These are phyloP conservation scores for Nannizziopsis arthrosporioides DNA, from an alignment of 2,329 filamentous ascomycete genomes.

Conservation along the genomic window DNA sequence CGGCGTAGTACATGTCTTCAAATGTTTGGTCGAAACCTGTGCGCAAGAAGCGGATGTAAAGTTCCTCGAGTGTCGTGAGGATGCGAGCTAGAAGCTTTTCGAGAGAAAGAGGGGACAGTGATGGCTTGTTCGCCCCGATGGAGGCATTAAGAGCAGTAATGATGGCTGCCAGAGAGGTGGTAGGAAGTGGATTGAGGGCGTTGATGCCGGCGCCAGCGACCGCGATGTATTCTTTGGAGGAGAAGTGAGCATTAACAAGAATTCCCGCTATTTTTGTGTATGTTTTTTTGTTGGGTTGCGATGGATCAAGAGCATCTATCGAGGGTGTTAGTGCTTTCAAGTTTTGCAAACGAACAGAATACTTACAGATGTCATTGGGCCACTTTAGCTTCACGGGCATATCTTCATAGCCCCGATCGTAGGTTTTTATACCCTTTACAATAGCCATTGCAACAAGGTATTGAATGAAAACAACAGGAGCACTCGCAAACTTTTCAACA, in stretches of 20 bases:
- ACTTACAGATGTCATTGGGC: constrained; percentile 85
- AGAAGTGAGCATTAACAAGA: constrained; percentile 77
- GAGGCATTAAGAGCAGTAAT: constrained; percentile 34
- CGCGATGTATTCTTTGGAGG: constrained; percentile 64
- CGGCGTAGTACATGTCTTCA: constrained; percentile 63
- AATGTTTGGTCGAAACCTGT: constrained; percentile 63
- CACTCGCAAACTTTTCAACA: constrained; percentile 55
- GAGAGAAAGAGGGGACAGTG: constrained; percentile 48
- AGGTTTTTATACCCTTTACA: constrained; percentile 68
- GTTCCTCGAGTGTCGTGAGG: constrained; percentile 61
- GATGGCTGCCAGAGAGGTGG: constrained; percentile 71
- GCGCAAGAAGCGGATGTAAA: constrained; percentile 64
- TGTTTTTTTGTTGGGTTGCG: constrained; percentile 35
- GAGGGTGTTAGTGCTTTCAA: constrained; percentile 8
- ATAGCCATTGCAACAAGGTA: constrained; percentile 85
- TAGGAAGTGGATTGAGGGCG: constrained; percentile 69
- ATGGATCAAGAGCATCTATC: constrained; percentile 56
- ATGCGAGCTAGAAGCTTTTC: constrained; percentile 76
- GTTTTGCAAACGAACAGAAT: background rate
- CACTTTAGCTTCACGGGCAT: constrained; percentile 84
- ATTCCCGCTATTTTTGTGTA: constrained; percentile 93
- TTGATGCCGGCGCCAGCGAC: constrained; percentile 83
- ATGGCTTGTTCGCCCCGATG: constrained; percentile 31
- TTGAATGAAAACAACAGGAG: constrained; percentile 84
- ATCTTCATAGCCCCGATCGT: constrained; percentile 61